A percentile compares a stretch with the other conserved stretches of the same genome.
phyloP scores from a whole-genome alignment of 2,329 filamentous ascomycete genomes.

The Aspergillus piperis region DNA sequence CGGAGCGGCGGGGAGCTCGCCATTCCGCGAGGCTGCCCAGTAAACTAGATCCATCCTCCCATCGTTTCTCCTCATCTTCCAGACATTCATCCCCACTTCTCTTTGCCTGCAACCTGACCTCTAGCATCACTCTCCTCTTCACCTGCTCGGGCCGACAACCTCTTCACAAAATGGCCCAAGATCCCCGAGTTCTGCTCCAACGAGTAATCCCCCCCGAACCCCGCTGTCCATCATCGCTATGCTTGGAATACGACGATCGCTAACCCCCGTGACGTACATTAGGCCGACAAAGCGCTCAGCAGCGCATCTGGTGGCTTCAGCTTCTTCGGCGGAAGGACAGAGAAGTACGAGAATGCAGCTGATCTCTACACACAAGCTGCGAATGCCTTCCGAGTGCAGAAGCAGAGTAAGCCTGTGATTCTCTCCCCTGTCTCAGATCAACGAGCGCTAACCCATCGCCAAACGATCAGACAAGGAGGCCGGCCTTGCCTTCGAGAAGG shows the following conservation, averaged over 20 bases:
- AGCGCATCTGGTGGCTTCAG: constrained; percentile 79
- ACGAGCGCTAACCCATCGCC: not conserved
- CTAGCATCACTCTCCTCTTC: constrained; percentile 2
- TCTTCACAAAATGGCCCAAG: constrained; percentile 65
- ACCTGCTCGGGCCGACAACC: constrained; percentile 2
- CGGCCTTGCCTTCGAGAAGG: constrained; percentile 81
- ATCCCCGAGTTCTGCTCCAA: constrained; percentile 75
- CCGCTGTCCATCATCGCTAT: constrained; percentile 12
- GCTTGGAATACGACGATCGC: constrained; percentile 31
- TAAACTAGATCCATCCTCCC: constrained; percentile 2
- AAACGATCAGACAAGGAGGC: constrained; percentile 71
- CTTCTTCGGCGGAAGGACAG: constrained; percentile 81
- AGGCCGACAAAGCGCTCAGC: constrained; percentile 84
- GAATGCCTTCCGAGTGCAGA: constrained; percentile 88
- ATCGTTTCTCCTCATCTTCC: constrained; percentile 1
- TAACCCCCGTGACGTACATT: constrained; percentile 28
- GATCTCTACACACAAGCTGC: constrained; percentile 86
- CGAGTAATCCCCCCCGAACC: constrained; percentile 57
- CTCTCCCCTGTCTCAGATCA: constrained; percentile 8
- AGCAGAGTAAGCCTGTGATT: constrained; percentile 62
- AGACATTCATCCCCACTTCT: not conserved
- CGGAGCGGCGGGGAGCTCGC: constrained; percentile 11
- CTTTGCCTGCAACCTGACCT: constrained; percentile 2
- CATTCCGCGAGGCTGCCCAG: not conserved
- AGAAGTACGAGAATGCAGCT: constrained; percentile 87